Percentiles rank a stretch among this genome's conserved stretches.
Conservation (phyloP, 768 basidiomycete species). For the Hortiboletus campestris region DNA sequence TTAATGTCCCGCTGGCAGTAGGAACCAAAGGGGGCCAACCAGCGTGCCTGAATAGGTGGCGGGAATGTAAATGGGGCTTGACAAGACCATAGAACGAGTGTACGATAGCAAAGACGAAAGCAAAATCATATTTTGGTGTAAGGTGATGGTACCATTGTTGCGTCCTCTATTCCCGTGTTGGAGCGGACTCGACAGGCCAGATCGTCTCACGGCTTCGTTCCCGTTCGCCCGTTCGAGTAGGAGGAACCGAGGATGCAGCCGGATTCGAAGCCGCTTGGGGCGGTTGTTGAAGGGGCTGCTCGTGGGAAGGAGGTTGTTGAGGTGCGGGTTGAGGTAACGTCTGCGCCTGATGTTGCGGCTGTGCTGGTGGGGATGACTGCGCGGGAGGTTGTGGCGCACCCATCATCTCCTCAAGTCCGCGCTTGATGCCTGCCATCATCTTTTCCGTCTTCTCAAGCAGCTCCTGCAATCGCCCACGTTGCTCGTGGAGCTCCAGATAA, state of each 20-base stretch:
- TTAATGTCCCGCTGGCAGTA: constrained; percentile 25
- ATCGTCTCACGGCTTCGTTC: constrained; percentile 29
- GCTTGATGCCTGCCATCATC: constrained; percentile 68
- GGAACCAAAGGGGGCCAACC: constrained; percentile 12
- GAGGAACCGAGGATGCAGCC: constrained; percentile 17
- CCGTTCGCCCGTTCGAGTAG: constrained; percentile 26
- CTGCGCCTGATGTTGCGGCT: constrained; percentile 25
- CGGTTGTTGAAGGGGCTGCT: constrained; percentile 26
- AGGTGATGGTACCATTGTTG: constrained; percentile 12
- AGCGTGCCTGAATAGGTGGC: constrained; percentile 5
- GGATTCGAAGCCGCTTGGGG: constrained; percentile 15
- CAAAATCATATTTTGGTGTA: constrained; percentile 22
- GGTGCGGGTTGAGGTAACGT: constrained; percentile 23
- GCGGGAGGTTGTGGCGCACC: constrained; percentile 29
- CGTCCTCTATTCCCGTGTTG: constrained; percentile 26
- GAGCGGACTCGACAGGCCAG: constrained; percentile 30
- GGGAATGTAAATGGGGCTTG: constrained; percentile 27
- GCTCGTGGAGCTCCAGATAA: constrained; percentile 60
- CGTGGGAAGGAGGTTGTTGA: constrained; percentile 26
- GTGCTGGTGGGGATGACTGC: constrained; percentile 22
- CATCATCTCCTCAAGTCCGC: constrained; percentile 75
- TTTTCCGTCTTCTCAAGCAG: constrained; percentile 73
- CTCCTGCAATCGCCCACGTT: constrained; percentile 66
- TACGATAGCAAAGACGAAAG: constrained; percentile 33
- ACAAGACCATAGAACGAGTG: constrained; percentile 12